These are phyloP conservation scores for Apiospora koreana DNA, from an alignment of 2,329 filamentous ascomycete genomes.

Conservation along the genomic window DNA sequence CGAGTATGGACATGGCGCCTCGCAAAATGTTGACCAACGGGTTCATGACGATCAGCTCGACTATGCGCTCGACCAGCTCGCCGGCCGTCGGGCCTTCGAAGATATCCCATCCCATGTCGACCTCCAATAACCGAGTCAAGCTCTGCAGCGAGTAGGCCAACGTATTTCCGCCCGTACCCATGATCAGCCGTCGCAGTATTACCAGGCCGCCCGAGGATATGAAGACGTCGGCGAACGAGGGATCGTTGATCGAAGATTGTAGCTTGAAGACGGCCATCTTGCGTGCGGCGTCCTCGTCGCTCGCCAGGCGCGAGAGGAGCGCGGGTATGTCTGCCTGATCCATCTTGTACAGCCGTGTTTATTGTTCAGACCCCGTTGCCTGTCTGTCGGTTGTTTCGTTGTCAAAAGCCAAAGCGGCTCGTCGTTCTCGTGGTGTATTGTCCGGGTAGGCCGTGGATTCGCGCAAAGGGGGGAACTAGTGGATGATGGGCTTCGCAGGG, in stretches of 20 bases:
- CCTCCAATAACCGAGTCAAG: slow-evolving; percentile 82
- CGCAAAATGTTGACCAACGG: slow-evolving; percentile 96
- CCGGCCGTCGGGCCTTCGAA: slow-evolving; percentile 65
- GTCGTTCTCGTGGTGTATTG: neutral
- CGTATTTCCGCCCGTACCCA: slow-evolving; percentile 88
- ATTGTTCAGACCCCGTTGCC: neutral
- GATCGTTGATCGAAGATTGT: slow-evolving; percentile 92
- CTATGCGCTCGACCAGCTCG: slow-evolving; percentile 74
- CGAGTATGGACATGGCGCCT: slow-evolving; percentile 94
- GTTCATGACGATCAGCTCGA: slow-evolving; percentile 91
- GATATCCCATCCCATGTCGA: slow-evolving; percentile 97
- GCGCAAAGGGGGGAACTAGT: neutral
- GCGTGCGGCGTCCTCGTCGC: slow-evolving; percentile 83
- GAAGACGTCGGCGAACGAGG: slow-evolving; percentile 94
- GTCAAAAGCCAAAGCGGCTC: neutral
- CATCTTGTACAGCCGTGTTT: slow-evolving; percentile 39
- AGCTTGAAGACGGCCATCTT: slow-evolving; percentile 99
- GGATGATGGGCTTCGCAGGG: neutral
- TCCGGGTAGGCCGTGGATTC: neutral
- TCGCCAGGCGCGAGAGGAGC: slow-evolving; percentile 63
- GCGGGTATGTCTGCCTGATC: slow-evolving; percentile 68
- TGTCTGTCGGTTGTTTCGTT: neutral
- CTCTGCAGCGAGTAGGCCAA: slow-evolving; percentile 93
- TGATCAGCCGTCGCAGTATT: slow-evolving; percentile 78
- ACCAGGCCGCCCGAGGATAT: slow-evolving; percentile 84